Evolutionary conservation across 2,329 filamentous ascomycete genomes (phyloP), one percentile per base, ranked within the genome.

Genomic region (Daldinia eschscholtzii): DNA sequence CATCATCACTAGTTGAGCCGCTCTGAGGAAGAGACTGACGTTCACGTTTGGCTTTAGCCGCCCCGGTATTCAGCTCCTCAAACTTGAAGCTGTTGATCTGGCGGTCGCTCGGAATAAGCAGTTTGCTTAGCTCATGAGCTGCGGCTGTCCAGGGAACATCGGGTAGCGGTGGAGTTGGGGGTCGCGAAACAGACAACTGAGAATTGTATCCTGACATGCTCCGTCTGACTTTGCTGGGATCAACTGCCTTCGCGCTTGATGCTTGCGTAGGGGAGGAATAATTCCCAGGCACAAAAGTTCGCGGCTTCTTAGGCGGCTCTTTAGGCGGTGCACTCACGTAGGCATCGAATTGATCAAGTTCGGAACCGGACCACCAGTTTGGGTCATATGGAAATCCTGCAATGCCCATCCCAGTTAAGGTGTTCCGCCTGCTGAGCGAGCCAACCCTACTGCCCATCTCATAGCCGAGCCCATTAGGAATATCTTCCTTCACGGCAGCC

Each of bases 261-360:
- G 95, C 92, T 69, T 95, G 92, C 0, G 95, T 98, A 0, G 94
- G 93, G 1, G 94, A 93, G 2, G 89, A 93, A 80, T 94, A 98
- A 1, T 92, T 94, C 1, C 92, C 90, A 7, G 85, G 79, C 23
- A 87, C 86, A 13, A 85, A 83, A 67, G 82, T 82, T 30, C 89
- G 88, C 13, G 84, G 79, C 74, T 88, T 90, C 74, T 81, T 86
- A 73, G 81, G 86, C 7, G 82, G 81, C 62, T 85, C 83, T 6
- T 28, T 30, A 39, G 82, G 79, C 4, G 85, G 80, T 2, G 84
- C 81, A 12, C 83, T 81, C 58, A 89, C 81, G 20, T 89, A 80
- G 1, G 83, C 80, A 73, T 97, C 93, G 12, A 97, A 83, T 62
- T 88, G 87, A 66, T 93, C 89, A 5, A 97, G 84, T 70, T 90